Evolutionary conservation across 2,329 filamentous ascomycete genomes (phyloP).

Genomic region (Claviceps lovelessii): DNA sequence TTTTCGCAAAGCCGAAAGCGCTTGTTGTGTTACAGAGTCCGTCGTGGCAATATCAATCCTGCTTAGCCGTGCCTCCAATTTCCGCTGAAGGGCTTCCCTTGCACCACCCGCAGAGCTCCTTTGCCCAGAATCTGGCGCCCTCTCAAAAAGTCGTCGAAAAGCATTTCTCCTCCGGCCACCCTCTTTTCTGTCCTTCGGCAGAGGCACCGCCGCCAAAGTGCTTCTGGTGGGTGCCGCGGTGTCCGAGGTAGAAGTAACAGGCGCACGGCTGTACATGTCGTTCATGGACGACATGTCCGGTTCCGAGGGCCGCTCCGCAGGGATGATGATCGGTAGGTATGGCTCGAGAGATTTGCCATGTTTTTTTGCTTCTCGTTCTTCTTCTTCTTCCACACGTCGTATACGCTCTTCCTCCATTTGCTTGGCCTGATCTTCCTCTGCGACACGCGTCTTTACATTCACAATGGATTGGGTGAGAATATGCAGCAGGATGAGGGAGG

Average conservation of each 20-base stretch:
- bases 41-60: slow-evolving; percentile 7
- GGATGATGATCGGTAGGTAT: slow-evolving; percentile 21
- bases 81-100: slow-evolving; percentile 15
- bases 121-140: slow-evolving; percentile 23
- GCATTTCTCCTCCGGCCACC: slow-evolving; percentile 13
- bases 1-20: slow-evolving; percentile 6
- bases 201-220: background rate
- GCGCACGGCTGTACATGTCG: slow-evolving; percentile 6
- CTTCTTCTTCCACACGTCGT: slow-evolving; percentile 8
- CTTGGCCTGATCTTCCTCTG: slow-evolving; percentile 15
- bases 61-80: slow-evolving; percentile 6
- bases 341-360: slow-evolving; percentile 20
- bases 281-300: slow-evolving; percentile 1
- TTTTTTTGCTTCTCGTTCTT: slow-evolving; percentile 4
- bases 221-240: background rate
- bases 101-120: slow-evolving; percentile 22
- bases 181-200: background rate
- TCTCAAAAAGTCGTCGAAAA: slow-evolving; percentile 24
- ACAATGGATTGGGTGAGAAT: slow-evolving; percentile 31
- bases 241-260: slow-evolving; percentile 5
- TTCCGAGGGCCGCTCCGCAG: slow-evolving; percentile 1
- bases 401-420: slow-evolving; percentile 16
- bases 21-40: slow-evolving; percentile 9
- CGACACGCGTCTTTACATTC: slow-evolving; percentile 26
- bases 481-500: slow-evolving; percentile 25